Percentiles rank a stretch among this genome's conserved stretches.
Evolutionary conservation across 2,329 filamentous ascomycete species (phyloP).

Genomic region (Coniochaeta prunicola): DNA sequence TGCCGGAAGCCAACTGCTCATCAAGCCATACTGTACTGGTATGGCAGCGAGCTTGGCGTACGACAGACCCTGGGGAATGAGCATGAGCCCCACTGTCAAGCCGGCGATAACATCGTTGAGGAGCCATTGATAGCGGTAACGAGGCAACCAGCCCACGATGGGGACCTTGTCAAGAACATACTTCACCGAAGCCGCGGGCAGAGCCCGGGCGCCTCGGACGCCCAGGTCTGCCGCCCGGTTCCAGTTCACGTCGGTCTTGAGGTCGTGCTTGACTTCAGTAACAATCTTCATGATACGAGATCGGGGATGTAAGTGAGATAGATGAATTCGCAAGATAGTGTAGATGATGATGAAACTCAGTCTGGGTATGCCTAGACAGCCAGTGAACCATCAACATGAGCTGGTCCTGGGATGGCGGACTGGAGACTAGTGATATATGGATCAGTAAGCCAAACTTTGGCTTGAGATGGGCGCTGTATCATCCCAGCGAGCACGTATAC

Average conservation of each 20-base stretch:
- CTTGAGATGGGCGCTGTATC: neutral
- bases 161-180: constrained; percentile 56
- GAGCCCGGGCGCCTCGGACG: constrained; percentile 18
- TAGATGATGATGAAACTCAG: neutral
- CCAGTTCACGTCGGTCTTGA: constrained; percentile 29
- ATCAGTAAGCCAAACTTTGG: neutral
- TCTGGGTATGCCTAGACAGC: neutral
- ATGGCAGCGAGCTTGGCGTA: constrained; percentile 57
- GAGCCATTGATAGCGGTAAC: constrained; percentile 54
- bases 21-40: constrained; percentile 52
- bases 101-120: constrained; percentile 55
- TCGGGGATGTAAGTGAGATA: neutral
- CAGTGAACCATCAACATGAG: neutral
- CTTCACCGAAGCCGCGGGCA: constrained; percentile 45
- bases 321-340: neutral
- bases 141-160: constrained; percentile 55
- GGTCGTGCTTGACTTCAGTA: constrained; percentile 17
- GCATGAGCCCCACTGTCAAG: constrained; percentile 50
- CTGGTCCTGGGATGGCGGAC: neutral
- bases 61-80: constrained; percentile 55
- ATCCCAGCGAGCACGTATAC: neutral
- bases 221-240: constrained; percentile 23
- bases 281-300: neutral
- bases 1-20: constrained; percentile 52
- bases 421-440: neutral